Base-by-base conservation (phyloP, 2,329 filamentous ascomycete genomes). In the Ophiostoma sp. region DNA sequence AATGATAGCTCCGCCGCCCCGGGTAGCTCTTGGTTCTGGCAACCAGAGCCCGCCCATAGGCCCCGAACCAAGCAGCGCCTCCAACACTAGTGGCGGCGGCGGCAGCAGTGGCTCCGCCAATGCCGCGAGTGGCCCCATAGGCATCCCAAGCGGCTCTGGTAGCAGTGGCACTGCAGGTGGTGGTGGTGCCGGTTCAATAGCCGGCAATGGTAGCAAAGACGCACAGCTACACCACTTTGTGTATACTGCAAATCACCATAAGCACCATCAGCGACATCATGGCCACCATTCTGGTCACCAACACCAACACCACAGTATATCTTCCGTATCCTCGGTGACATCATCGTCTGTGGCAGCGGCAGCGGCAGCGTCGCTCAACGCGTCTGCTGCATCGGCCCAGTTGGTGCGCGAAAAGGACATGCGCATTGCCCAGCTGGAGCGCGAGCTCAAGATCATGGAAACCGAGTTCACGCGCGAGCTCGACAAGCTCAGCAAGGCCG, bases 401-500 rank as follows among this genome's bases (percentile, higher is more conserved):
- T 75, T 81, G 27, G 77, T 76, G 52, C 74, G 79, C 69, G 82
- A 84, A 44, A 84, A 83, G 75, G 84, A 87, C 75, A 78, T 81
- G 70, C 81, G 81, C 73, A 87, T 89, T 72, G 79, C 81, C 8
- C 77, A 80, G 62, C 81, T 88, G 62, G 81, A 86, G 76, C 80
- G 79, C 67, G 85, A 87, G 75, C 80, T 88, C 70, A 77, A 75
- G 17, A 76, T 81, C 41, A 85, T 86, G 82, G 83, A 86, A 75
- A 76, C 76, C 70, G 84, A 86, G 75, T 87, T 88, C 76, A 78
- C 79, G 69, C 80, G 80, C 48, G 81, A 86, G 75, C 80, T 88
- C 23, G 84, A 86, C 75, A 80, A 79, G 73, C 80, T 87, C 23
- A 83, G 81, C 74, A 80, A 82, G 76, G 81, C 82, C 76, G 85